Percentiles rank a stretch among this genome's conserved stretches.
Evolutionary conservation across 163 green algal species (phyloP).

Genomic region (Scenedesmus sp.): DNA sequence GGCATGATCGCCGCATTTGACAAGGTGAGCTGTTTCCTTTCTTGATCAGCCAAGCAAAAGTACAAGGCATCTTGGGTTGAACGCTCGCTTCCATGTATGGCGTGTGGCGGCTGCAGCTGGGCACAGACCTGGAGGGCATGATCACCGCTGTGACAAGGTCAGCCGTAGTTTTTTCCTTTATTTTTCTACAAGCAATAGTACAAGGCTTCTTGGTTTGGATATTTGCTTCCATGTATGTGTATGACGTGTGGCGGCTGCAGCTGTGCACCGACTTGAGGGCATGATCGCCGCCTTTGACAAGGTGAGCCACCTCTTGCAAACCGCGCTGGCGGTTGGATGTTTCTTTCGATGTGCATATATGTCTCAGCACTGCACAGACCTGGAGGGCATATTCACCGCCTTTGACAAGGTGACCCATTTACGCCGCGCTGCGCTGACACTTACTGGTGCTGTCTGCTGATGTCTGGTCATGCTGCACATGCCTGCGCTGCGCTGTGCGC

Average conservation of each 20-base stretch:
- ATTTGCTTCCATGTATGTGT: not conserved
- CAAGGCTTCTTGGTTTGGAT: not conserved
- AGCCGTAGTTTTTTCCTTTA: not conserved
- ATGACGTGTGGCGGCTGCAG: not conserved
- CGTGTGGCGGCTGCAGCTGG: not conserved
- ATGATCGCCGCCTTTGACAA: too few relatives aligned
- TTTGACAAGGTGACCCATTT: too few relatives aligned
- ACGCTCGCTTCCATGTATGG: not conserved
- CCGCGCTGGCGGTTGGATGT: too few relatives aligned
- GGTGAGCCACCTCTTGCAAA: too few relatives aligned
- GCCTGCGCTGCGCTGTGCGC: too few relatives aligned
- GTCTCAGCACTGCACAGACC: too few relatives aligned
- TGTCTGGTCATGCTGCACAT: too few relatives aligned
- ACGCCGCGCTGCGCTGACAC: too few relatives aligned
- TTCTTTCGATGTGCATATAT: too few relatives aligned
- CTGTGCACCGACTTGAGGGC: not conserved
- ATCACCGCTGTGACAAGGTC: not conserved
- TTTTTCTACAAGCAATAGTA: not conserved
- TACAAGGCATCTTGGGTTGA: not conserved
- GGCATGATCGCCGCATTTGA: not conserved
- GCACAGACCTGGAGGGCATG: not conserved
- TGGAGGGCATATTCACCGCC: too few relatives aligned
- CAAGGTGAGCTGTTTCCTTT: not conserved
- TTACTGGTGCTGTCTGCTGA: too few relatives aligned
- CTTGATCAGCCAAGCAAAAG: not conserved